phyloP scores from a whole-genome alignment of 805 yeast species.

The Nakazawaea siamensis region DNA sequence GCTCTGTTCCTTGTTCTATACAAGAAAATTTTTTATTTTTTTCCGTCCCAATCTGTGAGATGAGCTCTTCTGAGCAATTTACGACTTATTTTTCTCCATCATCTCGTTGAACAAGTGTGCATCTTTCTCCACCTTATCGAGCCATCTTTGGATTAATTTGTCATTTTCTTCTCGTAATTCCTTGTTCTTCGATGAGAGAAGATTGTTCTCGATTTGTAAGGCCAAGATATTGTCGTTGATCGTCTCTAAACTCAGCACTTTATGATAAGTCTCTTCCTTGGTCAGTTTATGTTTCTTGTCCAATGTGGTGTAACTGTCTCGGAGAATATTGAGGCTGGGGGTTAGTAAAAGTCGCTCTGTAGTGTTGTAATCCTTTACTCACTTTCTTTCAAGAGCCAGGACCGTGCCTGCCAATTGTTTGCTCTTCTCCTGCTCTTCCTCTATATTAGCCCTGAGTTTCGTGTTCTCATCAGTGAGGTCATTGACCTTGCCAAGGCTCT shows the following conservation, averaged over 20 bases:
- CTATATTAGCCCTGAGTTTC: neutral
- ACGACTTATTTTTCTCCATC: neutral
- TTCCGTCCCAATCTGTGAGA: neutral
- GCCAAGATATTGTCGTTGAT: conserved; percentile 43
- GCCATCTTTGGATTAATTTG: conserved; percentile 31
- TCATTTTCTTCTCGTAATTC: conserved; percentile 30
- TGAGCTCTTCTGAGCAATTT: neutral
- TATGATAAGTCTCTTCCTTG: conserved; percentile 25
- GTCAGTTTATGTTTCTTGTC: conserved; percentile 14
- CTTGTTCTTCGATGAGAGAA: conserved; percentile 25
- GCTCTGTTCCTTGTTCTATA: neutral
- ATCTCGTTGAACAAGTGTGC: conserved; percentile 33
- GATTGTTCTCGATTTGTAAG: conserved; percentile 40
- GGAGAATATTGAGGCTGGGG: conserved; percentile 6
- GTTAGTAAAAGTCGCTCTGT: neutral
- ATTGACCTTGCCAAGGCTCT: neutral
- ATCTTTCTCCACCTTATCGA: conserved; percentile 31
- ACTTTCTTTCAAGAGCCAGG: conserved; percentile 6
- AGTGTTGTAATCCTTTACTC: neutral
- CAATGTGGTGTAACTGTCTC: conserved; percentile 18
- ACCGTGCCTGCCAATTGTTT: neutral
- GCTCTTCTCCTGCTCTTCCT: neutral
- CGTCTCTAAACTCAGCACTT: conserved; percentile 37
- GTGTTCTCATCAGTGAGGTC: neutral
- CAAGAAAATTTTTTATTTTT: conserved; percentile 8